phyloP scores from a whole-genome alignment of 2,329 filamentous ascomycete species.

The Ophiocordyceps camponoti-leonardi region DNA sequence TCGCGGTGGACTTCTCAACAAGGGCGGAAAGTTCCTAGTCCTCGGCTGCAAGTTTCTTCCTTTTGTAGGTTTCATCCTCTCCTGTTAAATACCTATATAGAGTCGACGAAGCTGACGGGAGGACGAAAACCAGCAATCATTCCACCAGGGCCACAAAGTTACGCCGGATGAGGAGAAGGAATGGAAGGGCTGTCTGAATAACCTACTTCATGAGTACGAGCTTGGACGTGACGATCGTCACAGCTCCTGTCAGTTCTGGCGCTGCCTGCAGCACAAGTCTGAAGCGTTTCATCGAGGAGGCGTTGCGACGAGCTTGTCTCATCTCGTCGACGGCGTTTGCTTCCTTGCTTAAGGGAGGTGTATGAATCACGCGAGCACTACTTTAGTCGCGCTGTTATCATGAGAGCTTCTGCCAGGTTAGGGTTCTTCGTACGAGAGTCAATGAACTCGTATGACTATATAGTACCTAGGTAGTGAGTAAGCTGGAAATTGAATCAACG shows the following conservation, averaged over 20 bases:
- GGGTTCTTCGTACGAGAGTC: too few species aligned
- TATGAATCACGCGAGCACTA: too few species aligned
- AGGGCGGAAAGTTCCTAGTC: neutral
- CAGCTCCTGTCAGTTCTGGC: neutral
- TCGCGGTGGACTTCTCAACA: neutral
- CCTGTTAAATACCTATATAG: neutral
- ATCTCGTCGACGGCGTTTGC: neutral
- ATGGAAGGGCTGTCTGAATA: neutral
- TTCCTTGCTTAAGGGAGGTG: slow-evolving; percentile 10
- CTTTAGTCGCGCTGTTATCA: too few species aligned
- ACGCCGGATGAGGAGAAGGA: neutral
- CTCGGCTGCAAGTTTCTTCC: neutral
- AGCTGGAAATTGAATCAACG: too few species aligned
- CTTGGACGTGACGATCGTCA: neutral
- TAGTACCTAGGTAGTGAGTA: too few species aligned
- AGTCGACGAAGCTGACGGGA: neutral
- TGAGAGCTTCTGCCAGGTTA: too few species aligned
- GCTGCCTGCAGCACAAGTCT: neutral
- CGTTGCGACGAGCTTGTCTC: neutral
- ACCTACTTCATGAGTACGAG: neutral
- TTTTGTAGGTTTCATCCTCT: neutral
- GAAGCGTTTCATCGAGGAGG: neutral
- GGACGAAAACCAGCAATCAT: neutral
- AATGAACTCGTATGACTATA: too few species aligned
- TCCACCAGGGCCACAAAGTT: neutral